Base-by-base conservation (phyloP, 768 basidiomycete genomes). In the Rhodotorula babjevae region DNA sequence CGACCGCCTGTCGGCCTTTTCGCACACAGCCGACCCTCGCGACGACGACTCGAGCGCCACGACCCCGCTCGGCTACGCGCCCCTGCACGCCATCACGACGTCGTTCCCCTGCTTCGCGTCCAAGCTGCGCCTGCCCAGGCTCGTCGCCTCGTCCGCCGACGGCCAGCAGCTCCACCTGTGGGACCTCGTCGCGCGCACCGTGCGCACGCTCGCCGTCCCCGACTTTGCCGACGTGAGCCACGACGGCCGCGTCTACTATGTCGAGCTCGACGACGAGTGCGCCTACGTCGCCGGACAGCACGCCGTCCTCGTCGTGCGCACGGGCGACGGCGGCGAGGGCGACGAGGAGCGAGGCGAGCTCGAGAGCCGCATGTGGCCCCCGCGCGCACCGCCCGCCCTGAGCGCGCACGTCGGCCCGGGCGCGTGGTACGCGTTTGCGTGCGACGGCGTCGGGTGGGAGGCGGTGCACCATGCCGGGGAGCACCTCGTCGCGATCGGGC, bases 391-490 rank as follows among this genome's bases (percentile, higher is more conserved):
- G 3, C 27, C 33, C 2, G 42, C 33, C 27, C 16, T 52, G 27
- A 50, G n/a, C 23, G 42, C 40, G 2, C 36, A 61, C 50, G 21
- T 25, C 25, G 29, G 29, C 55, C 5, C 25, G 25, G n/a, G 27
- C 25, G 16, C 42, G 29, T 36, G 58, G 36, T 63, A 66, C 47
- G 36, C n/a, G 27, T 36, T 25, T 36, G 29, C 27, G 29, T 11
- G 16, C 8, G 21, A 11, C 2, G 8, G 23, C 10, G 15, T 11
- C 2, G 29, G 25, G 25, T 62, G 53, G 44, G 15, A n/a, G 1
- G 71, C 71, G 2, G 67, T 72, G 6, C 71, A 72, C 55, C 71
- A 72, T 59, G 71, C 47, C 15, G 63, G 56, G 5, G 1, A 8
- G 21, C 57, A 63, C n/a, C 59, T 72, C 52, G 66, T 72, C 25